Evolutionary conservation across 169 alveolate species (phyloP), one percentile per base, ranked within the genome.

Genomic region (Plasmodium ovale): DNA sequence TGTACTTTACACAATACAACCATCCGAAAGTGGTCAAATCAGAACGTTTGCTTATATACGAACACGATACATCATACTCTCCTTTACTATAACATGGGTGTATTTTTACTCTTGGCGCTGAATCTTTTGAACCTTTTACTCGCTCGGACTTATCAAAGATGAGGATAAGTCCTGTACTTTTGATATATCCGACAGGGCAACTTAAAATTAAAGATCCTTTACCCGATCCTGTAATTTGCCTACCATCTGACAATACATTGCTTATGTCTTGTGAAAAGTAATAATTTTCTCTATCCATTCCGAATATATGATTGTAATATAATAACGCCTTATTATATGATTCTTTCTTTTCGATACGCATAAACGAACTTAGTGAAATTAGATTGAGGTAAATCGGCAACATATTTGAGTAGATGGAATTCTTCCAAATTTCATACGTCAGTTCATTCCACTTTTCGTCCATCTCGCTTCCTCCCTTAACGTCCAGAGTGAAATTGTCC

Each of bases 191-290:
- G 62, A 60, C 77, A n/a, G 88, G 88, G 29, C 88, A 77, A 60
- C 77, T 60, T 59, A 77, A 77, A 77, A 62, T 62, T 42, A 77
- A 67, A 27, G 88, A 60, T n/a, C 88, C 88, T 77, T 77, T 77
- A 19, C 58, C 54, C 23, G 77, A 77, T 27, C 88, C 88, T 12
- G 88, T 77, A 27, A 77, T 60, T 64, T 77, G 88, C 23, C 62
- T 62, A 19, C 88, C 88, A 54, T 77, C 77, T 9, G 74, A 49
- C 25, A 77, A 53, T 21, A 77, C 74, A 62, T 77, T 69, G 14
- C 42, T 59, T 60, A 77, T 77, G 39, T 77, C 47, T 47, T 54
- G 56, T 3, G 88, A 77, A 25, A 60, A 68, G 53, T 77, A 77
- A 14, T 47, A 77, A 49, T 62, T 77, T 59, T 77, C 88, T 53